A percentile compares a stretch with the other conserved stretches of the same genome.
Evolutionary conservation across 2,329 filamentous ascomycete genomes (phyloP).

Genomic region (Seiridium cupressi): DNA sequence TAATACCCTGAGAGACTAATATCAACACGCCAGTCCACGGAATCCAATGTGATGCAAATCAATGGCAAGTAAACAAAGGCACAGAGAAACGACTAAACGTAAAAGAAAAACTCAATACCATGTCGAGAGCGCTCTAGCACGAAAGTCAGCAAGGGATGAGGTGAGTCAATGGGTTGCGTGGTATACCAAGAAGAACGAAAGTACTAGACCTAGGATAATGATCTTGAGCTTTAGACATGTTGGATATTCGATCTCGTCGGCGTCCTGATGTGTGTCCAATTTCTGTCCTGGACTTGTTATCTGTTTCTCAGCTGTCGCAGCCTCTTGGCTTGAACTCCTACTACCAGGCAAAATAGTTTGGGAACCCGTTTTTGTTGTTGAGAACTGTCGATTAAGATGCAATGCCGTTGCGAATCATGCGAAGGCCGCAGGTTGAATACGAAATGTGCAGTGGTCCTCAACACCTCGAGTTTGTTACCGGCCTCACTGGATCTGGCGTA

Average conservation of each 20-base stretch:
- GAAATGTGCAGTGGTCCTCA: too few relatives aligned
- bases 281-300: background rate
- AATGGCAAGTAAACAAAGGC: too few relatives aligned
- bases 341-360: background rate
- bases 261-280: background rate
- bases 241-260: background rate
- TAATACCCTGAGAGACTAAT: background rate
- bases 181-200: conserved; percentile 1
- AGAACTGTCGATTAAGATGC: too few relatives aligned
- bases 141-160: background rate
- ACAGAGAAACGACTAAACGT: too few relatives aligned
- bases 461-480: too few relatives aligned
- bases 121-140: background rate
- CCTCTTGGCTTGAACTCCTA: background rate
- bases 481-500: too few relatives aligned
- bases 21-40: background rate
- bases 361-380: background rate
- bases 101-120: background rate
- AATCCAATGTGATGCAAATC: background rate
- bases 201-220: background rate
- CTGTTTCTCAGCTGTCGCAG: background rate
- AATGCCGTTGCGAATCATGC: too few relatives aligned
- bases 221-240: background rate
- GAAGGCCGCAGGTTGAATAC: too few relatives aligned
- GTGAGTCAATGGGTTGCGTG: background rate